Conservation (phyloP, 805 yeast species). For the Saccharomyces eubayanus region DNA sequence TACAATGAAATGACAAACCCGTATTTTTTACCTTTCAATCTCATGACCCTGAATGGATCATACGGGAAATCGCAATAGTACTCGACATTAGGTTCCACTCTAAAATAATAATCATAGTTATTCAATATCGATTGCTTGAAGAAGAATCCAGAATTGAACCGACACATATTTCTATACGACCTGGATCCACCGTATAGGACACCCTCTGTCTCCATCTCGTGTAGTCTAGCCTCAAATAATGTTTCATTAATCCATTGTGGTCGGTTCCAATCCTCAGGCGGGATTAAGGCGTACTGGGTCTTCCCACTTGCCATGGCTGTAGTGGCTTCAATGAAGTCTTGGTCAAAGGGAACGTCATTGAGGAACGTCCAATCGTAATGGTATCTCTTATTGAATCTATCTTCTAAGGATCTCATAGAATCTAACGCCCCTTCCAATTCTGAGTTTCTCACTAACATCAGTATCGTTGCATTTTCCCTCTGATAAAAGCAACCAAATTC, state of each 20-base stretch:
- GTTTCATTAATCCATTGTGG: conserved; percentile 63
- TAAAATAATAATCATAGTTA: conserved; percentile 79
- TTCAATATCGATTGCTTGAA: conserved; percentile 62
- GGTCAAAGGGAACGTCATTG: conserved; percentile 59
- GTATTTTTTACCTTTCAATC: conserved; percentile 58
- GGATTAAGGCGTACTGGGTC: conserved; percentile 57
- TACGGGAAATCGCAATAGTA: conserved; percentile 71
- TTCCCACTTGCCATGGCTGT: conserved; percentile 48
- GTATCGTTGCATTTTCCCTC: conserved; percentile 58
- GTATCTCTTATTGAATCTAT: conserved; percentile 55
- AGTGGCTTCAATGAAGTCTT: conserved; percentile 51
- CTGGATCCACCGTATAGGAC: conserved; percentile 55
- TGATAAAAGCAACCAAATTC: not conserved
- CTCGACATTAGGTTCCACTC: conserved; percentile 87
- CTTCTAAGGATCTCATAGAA: conserved; percentile 68
- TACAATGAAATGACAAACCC: conserved; percentile 66
- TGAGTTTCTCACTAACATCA: conserved; percentile 77
- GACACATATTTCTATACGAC: conserved; percentile 84
- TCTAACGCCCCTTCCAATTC: conserved; percentile 64
- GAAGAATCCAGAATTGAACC: conserved; percentile 84
- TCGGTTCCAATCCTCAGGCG: conserved; percentile 62
- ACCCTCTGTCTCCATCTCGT: conserved; percentile 35
- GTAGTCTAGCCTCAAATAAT: conserved; percentile 39
- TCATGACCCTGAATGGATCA: conserved; percentile 77
- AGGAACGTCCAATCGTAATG: conserved; percentile 69